Percentiles rank a stretch among this genome's conserved stretches.
Conservation (phyloP, 768 basidiomycete species). For the Punctularia strigosozonata region DNA sequence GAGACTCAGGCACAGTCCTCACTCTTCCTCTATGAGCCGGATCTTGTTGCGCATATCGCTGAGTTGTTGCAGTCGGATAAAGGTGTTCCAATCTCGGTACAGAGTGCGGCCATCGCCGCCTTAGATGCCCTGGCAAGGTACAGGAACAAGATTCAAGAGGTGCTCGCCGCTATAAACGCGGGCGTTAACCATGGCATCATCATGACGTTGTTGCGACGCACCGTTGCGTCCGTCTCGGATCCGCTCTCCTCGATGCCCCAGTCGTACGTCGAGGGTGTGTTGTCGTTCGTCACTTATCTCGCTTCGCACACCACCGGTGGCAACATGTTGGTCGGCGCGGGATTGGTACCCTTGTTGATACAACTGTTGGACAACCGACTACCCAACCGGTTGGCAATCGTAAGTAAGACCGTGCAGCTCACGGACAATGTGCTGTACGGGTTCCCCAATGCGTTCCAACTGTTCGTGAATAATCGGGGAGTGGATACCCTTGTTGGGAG, state of each 20-base stretch:
- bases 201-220: conserved; percentile 79
- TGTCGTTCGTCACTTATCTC: conserved; percentile 81
- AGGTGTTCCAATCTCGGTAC: conserved; percentile 56
- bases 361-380: conserved; percentile 77
- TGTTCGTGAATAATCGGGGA: conserved; percentile 78
- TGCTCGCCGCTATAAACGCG: conserved; percentile 83
- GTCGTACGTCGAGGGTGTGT: conserved; percentile 70
- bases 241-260: conserved; percentile 57
- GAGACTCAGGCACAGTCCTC: conserved; percentile 71
- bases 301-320: conserved; percentile 78
- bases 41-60: conserved; percentile 78
- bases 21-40: conserved; percentile 91
- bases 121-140: conserved; percentile 86
- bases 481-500: conserved; percentile 77
- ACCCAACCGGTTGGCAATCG: conserved; percentile 55
- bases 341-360: conserved; percentile 78
- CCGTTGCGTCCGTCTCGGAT: conserved; percentile 59
- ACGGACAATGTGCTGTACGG: conserved; percentile 90
- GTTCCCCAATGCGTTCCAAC: conserved; percentile 72
- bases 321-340: conserved; percentile 92
- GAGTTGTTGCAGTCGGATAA: conserved; percentile 79
- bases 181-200: conserved; percentile 93
- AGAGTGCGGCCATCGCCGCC: conserved; percentile 79
- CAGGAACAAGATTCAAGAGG: conserved; percentile 73
- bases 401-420: conserved; percentile 86